A percentile compares a stretch with the other conserved stretches of the same genome.
Conservation (phyloP, 2,329 filamentous ascomycete genomes). For the Pseudocercospora cruenta region DNA sequence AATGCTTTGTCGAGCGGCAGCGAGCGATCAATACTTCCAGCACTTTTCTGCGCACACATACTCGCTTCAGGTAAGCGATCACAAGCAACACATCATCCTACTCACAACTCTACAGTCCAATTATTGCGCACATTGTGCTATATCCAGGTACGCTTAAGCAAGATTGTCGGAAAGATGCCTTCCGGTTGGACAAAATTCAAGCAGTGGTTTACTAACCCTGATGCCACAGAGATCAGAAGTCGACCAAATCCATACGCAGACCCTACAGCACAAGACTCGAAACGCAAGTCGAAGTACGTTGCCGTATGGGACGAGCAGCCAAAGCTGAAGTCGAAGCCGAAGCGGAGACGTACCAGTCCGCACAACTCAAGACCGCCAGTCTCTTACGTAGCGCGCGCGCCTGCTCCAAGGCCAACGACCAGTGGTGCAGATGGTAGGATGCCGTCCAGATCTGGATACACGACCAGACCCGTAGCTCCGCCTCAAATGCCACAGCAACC, state of each 20-base stretch:
- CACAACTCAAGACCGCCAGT: not conserved
- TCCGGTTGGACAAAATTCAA: not conserved
- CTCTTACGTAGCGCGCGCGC: not conserved
- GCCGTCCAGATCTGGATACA: not conserved
- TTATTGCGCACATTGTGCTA: not conserved
- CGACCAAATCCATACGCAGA: not conserved
- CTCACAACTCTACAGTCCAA: not conserved
- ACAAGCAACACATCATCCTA: not conserved
- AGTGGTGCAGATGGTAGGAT: not conserved
- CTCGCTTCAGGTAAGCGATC: not conserved
- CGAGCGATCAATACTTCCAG: not conserved
- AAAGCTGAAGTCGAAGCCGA: not conserved
- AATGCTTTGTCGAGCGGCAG: not conserved
- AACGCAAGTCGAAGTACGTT: not conserved
- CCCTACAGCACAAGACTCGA: not conserved
- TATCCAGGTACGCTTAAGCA: not conserved
- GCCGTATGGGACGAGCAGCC: not conserved
- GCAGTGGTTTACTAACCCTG: slow-evolving; percentile 1
- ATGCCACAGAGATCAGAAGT: slow-evolving; percentile 1
- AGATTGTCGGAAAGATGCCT: not conserved
- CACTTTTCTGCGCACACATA: not conserved
- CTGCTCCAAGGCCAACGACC: not conserved
- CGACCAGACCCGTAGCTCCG: not conserved
- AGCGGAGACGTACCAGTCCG: not conserved
- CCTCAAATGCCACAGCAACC: not conserved